Percentiles rank a stretch among this genome's conserved stretches.
Conservation (phyloP, 306 rosid genomes). For the Dalbergia cultrata region DNA sequence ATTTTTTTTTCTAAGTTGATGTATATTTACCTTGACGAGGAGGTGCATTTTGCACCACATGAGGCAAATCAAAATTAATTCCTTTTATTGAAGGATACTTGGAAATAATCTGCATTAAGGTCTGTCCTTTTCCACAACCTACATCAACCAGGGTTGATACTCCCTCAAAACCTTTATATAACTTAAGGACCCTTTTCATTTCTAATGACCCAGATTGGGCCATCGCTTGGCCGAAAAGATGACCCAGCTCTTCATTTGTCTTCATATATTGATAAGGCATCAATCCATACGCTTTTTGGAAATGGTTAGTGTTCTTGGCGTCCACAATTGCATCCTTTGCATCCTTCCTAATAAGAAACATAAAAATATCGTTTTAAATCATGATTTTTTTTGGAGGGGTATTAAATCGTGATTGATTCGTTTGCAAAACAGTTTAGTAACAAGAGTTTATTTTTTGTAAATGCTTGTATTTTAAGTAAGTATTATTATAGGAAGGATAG, state of each 20-base stretch:
- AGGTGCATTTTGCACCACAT: neutral
- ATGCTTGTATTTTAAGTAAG: no score
- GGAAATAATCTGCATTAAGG: neutral
- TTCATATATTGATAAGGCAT: neutral
- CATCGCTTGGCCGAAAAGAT: neutral
- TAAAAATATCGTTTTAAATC: neutral
- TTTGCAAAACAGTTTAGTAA: neutral
- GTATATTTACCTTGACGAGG: neutral
- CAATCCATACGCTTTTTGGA: neutral
- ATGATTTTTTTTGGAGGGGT: no score
- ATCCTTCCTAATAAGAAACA: neutral
- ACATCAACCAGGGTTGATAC: conserved; percentile 1
- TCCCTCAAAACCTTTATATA: conserved; percentile 11
- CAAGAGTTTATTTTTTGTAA: neutral
- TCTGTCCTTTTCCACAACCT: neutral
- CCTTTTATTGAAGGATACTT: neutral
- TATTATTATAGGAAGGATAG: no score
- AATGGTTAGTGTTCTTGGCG: neutral
- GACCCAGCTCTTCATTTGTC: neutral
- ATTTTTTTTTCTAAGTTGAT: no score
- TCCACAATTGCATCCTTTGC: neutral
- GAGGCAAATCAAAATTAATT: neutral
- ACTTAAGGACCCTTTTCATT: neutral
- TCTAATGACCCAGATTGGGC: neutral
- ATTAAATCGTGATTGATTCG: no score